phyloP scores from a whole-genome alignment of 2,329 filamentous ascomycete genomes.

The Scortechinia acanthostroma region DNA sequence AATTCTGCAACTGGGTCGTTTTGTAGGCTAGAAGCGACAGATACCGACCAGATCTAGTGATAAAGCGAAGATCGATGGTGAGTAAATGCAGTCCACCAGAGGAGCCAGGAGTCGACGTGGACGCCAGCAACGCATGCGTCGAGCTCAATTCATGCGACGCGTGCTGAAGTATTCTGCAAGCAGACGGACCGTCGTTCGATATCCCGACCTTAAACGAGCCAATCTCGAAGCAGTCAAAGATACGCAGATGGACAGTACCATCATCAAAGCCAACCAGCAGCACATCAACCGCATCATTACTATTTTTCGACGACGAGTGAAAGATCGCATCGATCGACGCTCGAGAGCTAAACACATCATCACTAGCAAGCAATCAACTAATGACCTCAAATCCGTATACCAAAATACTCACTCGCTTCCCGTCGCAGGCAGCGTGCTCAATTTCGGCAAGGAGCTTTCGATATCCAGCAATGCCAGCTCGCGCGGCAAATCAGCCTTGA shows the following conservation, averaged over 20 bases:
- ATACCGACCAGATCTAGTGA: constrained; percentile 40
- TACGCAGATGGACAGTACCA: constrained; percentile 39
- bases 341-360: constrained; percentile 31
- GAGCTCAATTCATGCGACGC: constrained; percentile 45
- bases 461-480: constrained; percentile 40
- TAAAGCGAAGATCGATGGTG: constrained; percentile 43
- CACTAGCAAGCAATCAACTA: constrained; percentile 2
- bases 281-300: constrained; percentile 43
- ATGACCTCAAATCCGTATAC: constrained; percentile 2
- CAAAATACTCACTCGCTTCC: constrained; percentile 24
- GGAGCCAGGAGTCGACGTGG: constrained; percentile 9
- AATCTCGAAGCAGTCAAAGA: constrained; percentile 50
- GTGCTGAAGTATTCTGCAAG: constrained; percentile 28
- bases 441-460: constrained; percentile 37
- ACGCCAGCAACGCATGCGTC: constrained; percentile 40
- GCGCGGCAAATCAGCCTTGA: constrained; percentile 26
- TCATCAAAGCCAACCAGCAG: constrained; percentile 40
- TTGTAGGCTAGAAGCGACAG: constrained; percentile 51
- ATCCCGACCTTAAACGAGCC: constrained; percentile 27
- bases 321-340: constrained; percentile 37
- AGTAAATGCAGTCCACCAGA: constrained; percentile 22
- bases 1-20: constrained; percentile 49
- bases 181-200: constrained; percentile 13
- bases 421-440: constrained; percentile 32
- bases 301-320: constrained; percentile 29